Evolutionary conservation across 2,329 filamentous ascomycete genomes (phyloP).

Genomic region (Cladosporium austrohemisphaericum): DNA sequence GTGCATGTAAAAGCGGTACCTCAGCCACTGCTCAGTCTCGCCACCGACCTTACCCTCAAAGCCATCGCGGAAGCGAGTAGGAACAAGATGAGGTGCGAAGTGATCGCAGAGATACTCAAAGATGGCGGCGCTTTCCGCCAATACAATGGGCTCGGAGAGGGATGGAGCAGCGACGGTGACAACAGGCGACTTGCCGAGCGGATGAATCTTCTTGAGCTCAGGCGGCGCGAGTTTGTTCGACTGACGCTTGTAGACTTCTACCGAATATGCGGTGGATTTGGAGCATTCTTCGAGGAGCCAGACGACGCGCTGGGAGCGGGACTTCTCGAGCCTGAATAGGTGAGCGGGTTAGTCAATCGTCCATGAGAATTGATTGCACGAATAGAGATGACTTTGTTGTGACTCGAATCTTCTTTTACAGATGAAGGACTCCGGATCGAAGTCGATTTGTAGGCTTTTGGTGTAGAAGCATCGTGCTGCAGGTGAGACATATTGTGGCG

Average conservation of each 20-base stretch:
- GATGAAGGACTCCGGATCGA: too few relatives aligned
- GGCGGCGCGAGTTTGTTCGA: slow-evolving; percentile 66
- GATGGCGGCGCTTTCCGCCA: slow-evolving; percentile 81
- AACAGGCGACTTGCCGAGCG: slow-evolving; percentile 81
- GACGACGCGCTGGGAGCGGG: slow-evolving; percentile 75
- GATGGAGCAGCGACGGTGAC: slow-evolving; percentile 59
- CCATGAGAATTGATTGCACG: neutral
- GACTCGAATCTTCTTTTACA: too few relatives aligned
- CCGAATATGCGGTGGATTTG: slow-evolving; percentile 65
- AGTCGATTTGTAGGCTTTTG: too few relatives aligned
- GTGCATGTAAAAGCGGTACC: slow-evolving; percentile 69
- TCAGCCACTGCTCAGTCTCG: slow-evolving; percentile 58
- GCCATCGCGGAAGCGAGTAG: slow-evolving; percentile 50
- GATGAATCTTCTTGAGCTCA: slow-evolving; percentile 73
- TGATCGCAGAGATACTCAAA: slow-evolving; percentile 75
- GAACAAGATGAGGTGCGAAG: slow-evolving; percentile 53
- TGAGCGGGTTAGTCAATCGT: neutral
- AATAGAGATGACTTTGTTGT: too few relatives aligned
- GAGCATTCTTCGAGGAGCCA: slow-evolving; percentile 80
- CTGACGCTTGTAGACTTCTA: slow-evolving; percentile 72
- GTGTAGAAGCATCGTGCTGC: neutral
- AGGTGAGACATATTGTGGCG: neutral
- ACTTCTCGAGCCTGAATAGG: slow-evolving; percentile 73
- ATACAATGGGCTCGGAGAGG: slow-evolving; percentile 50
- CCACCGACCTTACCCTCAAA: slow-evolving; percentile 53